Conservation (phyloP, 192 early-diverging fungal genomes). For the Bifiguratus adelaidae region DNA sequence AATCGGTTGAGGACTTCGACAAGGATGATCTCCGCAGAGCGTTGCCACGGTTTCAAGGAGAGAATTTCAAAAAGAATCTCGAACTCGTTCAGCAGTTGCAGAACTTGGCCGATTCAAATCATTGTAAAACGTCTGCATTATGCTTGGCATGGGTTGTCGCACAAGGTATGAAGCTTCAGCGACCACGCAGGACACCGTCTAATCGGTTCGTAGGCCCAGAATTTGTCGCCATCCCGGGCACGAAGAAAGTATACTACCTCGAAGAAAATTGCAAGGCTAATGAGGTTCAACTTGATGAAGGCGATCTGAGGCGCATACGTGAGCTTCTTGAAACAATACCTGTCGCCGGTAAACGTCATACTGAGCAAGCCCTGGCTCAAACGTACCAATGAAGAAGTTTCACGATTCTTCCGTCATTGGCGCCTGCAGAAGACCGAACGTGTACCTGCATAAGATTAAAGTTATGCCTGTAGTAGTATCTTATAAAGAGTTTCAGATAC, state of each 20-base stretch:
- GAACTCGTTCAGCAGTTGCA: conserved; percentile 39
- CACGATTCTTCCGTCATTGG: too few relatives aligned
- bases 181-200: neutral
- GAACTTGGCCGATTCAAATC: conserved; percentile 32
- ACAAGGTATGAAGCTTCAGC: conserved; percentile 17
- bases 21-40: neutral
- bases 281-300: conserved; percentile 13
- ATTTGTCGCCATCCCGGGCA: conserved; percentile 47
- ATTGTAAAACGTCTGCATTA: conserved; percentile 34
- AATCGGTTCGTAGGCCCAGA: neutral
- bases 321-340: conserved; percentile 12
- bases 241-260: conserved; percentile 34
- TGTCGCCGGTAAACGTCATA: conserved; percentile 16
- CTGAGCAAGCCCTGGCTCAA: too few relatives aligned
- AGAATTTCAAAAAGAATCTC: conserved; percentile 44
- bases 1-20: conserved; percentile 1
- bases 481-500: too few relatives aligned
- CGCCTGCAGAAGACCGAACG: too few relatives aligned
- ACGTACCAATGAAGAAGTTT: too few relatives aligned
- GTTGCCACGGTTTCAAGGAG: conserved; percentile 6
- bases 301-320: conserved; percentile 18
- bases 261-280: conserved; percentile 22
- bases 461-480: too few relatives aligned
- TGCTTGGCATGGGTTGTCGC: conserved; percentile 49
- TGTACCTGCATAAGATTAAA: too few relatives aligned